phyloP scores from a whole-genome alignment of 306 rosid species.

The Fagus sylvatica region DNA sequence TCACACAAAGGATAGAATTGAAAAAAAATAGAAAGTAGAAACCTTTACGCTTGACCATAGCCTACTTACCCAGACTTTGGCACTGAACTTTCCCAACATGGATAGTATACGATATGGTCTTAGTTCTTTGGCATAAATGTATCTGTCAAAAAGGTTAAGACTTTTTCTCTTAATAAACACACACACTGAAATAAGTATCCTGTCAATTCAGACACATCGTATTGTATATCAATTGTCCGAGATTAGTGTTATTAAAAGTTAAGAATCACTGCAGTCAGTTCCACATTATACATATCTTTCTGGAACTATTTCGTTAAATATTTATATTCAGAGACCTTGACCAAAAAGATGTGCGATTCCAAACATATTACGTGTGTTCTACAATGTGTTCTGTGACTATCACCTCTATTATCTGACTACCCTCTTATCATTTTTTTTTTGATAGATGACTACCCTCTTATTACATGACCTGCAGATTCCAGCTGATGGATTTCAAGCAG shows the following conservation, averaged over 20 bases:
- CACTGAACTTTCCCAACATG: background rate
- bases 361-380: no score
- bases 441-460: no score
- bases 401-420: slow-evolving; percentile 28
- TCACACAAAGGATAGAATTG: background rate
- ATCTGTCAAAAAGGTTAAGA: background rate
- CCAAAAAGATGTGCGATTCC: no score
- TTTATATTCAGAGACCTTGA: background rate
- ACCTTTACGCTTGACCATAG: background rate
- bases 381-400: slow-evolving; percentile 13
- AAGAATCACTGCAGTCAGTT: no score
- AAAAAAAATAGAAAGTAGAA: no score
- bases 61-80: background rate
- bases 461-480: slow-evolving; percentile 61
- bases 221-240: background rate
- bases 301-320: background rate
- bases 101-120: background rate
- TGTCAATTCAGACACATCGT: background rate
- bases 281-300: background rate
- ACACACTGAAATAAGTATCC: background rate
- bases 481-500: slow-evolving; percentile 69
- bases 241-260: no score
- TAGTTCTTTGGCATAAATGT: background rate
- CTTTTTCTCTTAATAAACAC: background rate
- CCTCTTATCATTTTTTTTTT: no score